Base-by-base conservation (phyloP, 257 asterid species). In the Gynochthodes officinalis region DNA sequence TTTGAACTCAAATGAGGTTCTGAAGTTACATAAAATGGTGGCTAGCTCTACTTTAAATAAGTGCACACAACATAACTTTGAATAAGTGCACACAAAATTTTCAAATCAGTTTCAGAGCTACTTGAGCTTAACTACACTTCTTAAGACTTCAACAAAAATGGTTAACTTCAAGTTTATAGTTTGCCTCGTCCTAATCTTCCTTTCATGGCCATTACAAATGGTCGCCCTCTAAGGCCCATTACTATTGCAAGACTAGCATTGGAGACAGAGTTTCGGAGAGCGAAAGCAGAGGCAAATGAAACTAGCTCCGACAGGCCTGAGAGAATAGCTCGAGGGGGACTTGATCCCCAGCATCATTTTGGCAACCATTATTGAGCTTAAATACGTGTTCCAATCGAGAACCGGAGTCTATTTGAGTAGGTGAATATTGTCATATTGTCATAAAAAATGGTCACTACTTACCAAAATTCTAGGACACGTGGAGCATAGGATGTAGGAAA, bases 271-370 rank as follows among this genome's bases (percentile, higher is more conserved):
- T 80, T 80, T 37, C 52, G 59, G 32, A 80, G 42, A 66, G 77
- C 50, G 53, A 81, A 35, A 78, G 44, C 28, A 5, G 33, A n/a
- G 4, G 4, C 11, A 71, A 70, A 57, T 14, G 72, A 40, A 33
- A 72, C 42, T 49, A 5, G 44, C 15, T 18, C 52, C 4, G 82
- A 71, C 13, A 61, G 84, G 87, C 90, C 92, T 4, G 84, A 76
- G 33, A 83, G 96, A 46, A 68, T 62, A 44, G 71, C 76, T 70
- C 97, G 96, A 0, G 88, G 84, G 39, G 97, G 97, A 43, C 97
- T 96, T 16, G 96, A 91, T 73, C 88, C 89, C n/a, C 92, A 84
- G 70, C 96, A 89, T 77, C 97, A 91, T 60, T 79, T 78, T 71
- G 68, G 64, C 76, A 48, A 68, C 7, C 71, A 7, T 28, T 21